Evolutionary conservation across 106 monocot genomes (phyloP), one percentile per base, ranked within the genome.

Genomic region (Cymbidium sinense): DNA sequence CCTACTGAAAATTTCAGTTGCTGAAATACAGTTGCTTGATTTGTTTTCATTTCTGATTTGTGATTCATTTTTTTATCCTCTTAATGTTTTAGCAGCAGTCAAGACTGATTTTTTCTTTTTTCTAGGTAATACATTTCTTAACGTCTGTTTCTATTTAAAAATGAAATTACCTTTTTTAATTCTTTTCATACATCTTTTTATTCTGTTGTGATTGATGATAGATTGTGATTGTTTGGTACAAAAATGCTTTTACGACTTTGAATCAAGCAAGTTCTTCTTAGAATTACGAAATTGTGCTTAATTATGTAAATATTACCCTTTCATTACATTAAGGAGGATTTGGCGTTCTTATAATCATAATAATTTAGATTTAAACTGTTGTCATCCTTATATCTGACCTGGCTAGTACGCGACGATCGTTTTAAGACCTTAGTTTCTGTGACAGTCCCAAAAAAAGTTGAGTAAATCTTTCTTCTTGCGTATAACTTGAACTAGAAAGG

Each of bases 61-160:
- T 39, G 31, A 64, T 64, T 34, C 43, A 1, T 64, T 28, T 47
- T 70, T 1, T 39, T 65, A 61, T 93, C 2, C 43, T 52, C 30
- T 67, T 11, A 12, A 41, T 80, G 19, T 70, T 75, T 43, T 75
- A 11, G 77, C 80, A 12, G 81, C 93, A 8, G 89, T 93, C 34
- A 96, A 96, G 89, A 96, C 91, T 0, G 93, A 96, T 74, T 96
- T 91, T 8, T 93, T 93, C 18, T 93, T 96, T 70, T 96, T 93
- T 3, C 72, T 96, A 20, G 96, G 96, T 96, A 87, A 61, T 64
- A 10, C 50, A 70, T 50, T 64, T 44, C 58, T 1, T 37, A 43
- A 43, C 43, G 12, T 70, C 35, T 80, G 71, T 71, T 71, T 71
- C 34, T 7, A 5, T 71, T 18, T 69, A 93, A 3, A 33, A 33